Evolutionary conservation across 768 basidiomycete genomes (phyloP).

Genomic region (Auricularia heimuer): DNA sequence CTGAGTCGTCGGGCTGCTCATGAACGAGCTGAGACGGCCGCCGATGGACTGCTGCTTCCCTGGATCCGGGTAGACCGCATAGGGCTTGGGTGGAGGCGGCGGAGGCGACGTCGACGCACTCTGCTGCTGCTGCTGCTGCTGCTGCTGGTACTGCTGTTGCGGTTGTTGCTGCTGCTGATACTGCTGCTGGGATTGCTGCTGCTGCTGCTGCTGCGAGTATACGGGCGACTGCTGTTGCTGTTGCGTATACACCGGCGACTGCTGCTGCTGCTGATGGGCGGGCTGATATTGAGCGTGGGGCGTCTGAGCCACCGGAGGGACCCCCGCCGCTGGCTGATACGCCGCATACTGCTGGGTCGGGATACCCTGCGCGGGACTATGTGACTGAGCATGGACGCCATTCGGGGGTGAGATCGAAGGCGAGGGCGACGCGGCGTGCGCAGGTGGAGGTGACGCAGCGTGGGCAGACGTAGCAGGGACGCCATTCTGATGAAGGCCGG

Average conservation of each 20-base stretch:
- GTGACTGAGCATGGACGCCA: no score
- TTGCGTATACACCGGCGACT: no score
- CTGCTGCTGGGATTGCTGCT: background rate
- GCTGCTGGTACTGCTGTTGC: background rate
- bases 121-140: background rate
- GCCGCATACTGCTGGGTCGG: no score
- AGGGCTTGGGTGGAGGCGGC: background rate
- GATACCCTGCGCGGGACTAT: no score
- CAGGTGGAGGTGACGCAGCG: no score
- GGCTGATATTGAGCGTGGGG: background rate
- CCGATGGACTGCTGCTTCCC: background rate
- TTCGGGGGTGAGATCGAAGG: no score
- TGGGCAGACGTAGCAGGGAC: no score
- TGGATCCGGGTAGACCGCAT: background rate
- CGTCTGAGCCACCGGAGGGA: background rate
- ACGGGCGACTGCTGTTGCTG: no score
- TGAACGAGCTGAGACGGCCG: background rate
- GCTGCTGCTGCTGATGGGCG: background rate
- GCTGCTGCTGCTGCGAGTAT: background rate
- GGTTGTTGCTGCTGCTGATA: background rate
- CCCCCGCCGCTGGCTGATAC: background rate
- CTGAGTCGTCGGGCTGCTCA: background rate
- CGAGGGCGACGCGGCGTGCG: no score
- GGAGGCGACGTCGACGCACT: background rate
- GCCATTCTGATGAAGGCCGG: no score